phyloP scores from a whole-genome alignment of 768 basidiomycete species.

The Termitomyces bulborhizus region DNA sequence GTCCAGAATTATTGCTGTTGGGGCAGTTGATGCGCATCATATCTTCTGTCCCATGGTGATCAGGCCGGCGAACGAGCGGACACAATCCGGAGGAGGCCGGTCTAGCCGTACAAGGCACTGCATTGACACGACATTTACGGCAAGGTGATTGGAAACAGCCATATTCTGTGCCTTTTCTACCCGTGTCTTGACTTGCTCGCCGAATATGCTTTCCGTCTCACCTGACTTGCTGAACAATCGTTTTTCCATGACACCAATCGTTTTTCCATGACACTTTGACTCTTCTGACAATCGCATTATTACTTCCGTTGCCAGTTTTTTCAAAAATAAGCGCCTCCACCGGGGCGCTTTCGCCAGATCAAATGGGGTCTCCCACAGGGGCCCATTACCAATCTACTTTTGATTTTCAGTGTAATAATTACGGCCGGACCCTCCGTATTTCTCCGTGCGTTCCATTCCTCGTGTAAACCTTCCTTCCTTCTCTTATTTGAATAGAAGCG shows the following conservation, averaged over 20 bases:
- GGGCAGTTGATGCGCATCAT: conserved; percentile 12
- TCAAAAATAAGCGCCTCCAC: neutral
- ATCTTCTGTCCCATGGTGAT: conserved; percentile 2
- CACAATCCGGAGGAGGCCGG: conserved; percentile 10
- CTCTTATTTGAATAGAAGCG: neutral
- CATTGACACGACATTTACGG: conserved; percentile 3
- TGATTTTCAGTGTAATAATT: conserved; percentile 2
- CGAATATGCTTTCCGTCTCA: neutral
- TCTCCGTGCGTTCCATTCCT: conserved; percentile 5
- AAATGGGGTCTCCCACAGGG: neutral
- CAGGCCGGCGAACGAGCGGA: conserved; percentile 4
- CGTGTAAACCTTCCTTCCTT: neutral
- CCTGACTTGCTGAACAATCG: neutral
- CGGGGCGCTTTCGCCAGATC: neutral
- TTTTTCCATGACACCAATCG: neutral
- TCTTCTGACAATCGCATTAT: neutral
- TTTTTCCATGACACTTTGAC: neutral
- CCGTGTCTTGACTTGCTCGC: neutral
- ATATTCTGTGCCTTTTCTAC: neutral
- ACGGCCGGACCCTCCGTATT: conserved; percentile 2
- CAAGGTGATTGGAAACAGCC: neutral
- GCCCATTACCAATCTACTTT: neutral
- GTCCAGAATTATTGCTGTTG: conserved; percentile 8
- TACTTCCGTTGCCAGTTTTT: neutral
- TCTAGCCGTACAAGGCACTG: neutral